These are phyloP conservation scores for Podospora anserina DNA, from an alignment of 495 filamentous ascomycete species.

Conservation along the genomic window DNA sequence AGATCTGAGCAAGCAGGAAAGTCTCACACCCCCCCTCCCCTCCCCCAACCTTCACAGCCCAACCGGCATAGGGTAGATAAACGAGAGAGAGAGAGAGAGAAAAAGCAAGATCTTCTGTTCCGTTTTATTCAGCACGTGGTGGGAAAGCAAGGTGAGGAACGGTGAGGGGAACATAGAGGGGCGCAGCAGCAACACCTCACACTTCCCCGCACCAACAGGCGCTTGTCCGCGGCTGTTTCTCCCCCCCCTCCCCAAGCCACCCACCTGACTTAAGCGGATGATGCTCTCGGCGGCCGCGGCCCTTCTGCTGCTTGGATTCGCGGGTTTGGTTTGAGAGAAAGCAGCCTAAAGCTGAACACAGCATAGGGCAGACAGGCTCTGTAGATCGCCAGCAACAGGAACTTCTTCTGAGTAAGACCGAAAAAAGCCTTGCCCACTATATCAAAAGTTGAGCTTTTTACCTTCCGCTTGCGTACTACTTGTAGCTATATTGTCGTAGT, in stretches of 20 bases:
- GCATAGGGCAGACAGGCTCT: not conserved
- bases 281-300: no score
- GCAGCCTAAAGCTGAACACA: not conserved
- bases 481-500: not conserved
- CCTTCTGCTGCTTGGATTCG: not conserved
- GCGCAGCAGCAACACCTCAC: not conserved
- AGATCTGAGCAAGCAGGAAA: not conserved
- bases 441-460: not conserved
- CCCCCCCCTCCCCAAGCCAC: not conserved
- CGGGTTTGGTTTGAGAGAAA: not conserved
- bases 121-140: not conserved
- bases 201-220: constrained; percentile 2
- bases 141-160: not conserved
- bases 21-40: no score
- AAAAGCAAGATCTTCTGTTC: not conserved
- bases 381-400: not conserved
- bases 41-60: no score
- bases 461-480: not conserved
- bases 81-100: not conserved
- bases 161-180: not conserved
- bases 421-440: not conserved
- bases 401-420: not conserved
- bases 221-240: not conserved
- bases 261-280: not conserved
- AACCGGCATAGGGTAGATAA: no score